These are phyloP conservation scores for Candida odintsovae DNA, from an alignment of 805 yeast species.

Conservation along the genomic window DNA sequence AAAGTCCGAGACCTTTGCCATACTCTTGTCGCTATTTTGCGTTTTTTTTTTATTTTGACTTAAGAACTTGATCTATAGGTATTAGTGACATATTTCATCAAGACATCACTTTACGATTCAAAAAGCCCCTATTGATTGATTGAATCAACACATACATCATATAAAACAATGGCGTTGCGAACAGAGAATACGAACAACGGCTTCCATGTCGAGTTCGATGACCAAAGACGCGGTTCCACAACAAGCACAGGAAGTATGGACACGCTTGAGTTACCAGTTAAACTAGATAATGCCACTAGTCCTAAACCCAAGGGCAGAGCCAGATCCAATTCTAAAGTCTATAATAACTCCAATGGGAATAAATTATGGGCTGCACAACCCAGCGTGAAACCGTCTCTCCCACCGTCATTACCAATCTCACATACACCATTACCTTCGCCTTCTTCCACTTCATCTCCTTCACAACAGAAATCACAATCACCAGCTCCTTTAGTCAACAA, in stretches of 20 bases:
- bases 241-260: neutral
- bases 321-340: constrained; percentile 11
- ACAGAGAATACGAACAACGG: neutral
- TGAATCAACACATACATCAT: too few species aligned
- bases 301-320: constrained; percentile 1
- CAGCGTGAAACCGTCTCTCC: neutral
- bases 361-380: neutral
- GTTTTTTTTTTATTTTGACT: too few species aligned
- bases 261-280: neutral
- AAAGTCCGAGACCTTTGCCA: neutral
- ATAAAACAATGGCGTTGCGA: neutral
- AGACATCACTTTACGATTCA: too few species aligned
- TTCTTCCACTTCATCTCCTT: neutral
- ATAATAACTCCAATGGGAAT: constrained; percentile 4
- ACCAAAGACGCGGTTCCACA: neutral
- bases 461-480: neutral
- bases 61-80: too few species aligned
- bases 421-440: neutral
- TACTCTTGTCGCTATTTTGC: too few species aligned
- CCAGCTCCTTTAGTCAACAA: neutral
- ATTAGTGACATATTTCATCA: too few species aligned
- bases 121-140: too few species aligned
- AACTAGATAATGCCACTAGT: neutral
- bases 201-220: neutral
- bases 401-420: neutral